Evolutionary conservation across 2,329 filamentous ascomycete genomes (phyloP).

Genomic region (Aspergillus unguis): DNA sequence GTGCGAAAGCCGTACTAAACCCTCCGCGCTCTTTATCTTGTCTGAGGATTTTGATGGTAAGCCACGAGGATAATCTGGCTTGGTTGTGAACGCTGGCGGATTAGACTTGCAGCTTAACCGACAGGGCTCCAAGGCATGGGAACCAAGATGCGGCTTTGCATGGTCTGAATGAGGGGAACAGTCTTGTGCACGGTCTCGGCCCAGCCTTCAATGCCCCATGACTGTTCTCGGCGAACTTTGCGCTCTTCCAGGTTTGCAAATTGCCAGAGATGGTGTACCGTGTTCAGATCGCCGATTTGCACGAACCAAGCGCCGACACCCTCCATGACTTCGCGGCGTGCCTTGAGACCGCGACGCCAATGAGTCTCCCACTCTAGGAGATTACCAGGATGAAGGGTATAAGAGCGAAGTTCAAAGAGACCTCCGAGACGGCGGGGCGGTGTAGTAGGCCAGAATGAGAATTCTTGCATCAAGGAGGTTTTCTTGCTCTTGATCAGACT

Average conservation of each 20-base stretch:
- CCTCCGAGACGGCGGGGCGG: constrained; percentile 85
- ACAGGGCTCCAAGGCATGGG: constrained; percentile 97
- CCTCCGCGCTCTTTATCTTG: too few relatives aligned
- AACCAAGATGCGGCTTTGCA: constrained; percentile 91
- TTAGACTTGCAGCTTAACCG: constrained; percentile 49
- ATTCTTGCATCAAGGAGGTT: constrained; percentile 96
- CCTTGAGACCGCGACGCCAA: constrained; percentile 88
- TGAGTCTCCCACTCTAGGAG: constrained; percentile 98
- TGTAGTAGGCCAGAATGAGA: constrained; percentile 98
- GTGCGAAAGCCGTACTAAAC: not conserved
- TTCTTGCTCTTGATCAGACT: constrained; percentile 79
- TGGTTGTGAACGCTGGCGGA: not conserved
- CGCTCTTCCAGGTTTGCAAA: constrained; percentile 96
- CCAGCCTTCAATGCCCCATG: constrained; percentile 94
- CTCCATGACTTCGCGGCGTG: constrained; percentile 95
- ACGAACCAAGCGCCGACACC: constrained; percentile 98
- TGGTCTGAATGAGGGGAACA: constrained; percentile 90
- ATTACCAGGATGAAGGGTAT: constrained; percentile 93
- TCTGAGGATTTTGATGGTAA: too few relatives aligned
- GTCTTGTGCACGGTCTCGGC: constrained; percentile 98
- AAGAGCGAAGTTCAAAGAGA: constrained; percentile 92
- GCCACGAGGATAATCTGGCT: not conserved
- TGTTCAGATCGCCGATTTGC: constrained; percentile 95
- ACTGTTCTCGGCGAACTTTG: constrained; percentile 84
- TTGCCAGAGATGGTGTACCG: constrained; percentile 97